Evolutionary conservation across 805 yeast species (phyloP), one percentile per base, ranked within the genome.

Genomic region (Ogataea salicorniae): DNA sequence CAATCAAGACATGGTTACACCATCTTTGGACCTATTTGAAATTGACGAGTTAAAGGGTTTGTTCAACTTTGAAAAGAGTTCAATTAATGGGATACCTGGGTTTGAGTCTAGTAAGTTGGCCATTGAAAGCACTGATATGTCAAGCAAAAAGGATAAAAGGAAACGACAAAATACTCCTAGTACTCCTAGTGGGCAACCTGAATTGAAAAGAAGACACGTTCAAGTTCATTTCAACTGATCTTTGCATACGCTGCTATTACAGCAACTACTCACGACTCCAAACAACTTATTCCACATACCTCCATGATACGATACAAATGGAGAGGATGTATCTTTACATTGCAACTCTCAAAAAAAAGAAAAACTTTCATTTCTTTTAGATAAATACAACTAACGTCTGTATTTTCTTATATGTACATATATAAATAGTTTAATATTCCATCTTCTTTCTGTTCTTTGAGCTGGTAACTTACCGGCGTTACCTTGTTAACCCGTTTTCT

Each of bases 11-110:
- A 71, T 49, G 71, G 49, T 49, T 3, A 43, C 48, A 18, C 75
- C 46, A 46, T 64, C 74, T 7, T 71, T 81, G 18, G 71, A 75
- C 35, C 72, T 69, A 35, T 69, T 84, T 34, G 82, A 80, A 37
- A 68, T 74, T 6, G 69, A 68, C n/a, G 62, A 76, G 45, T 68
- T 85, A 31, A 64, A 64, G 13, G 63, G 69, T 20, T 79, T 80
- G 7, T 66, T 87, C 47, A 70, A 71, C 50, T 81, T 87, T 51
- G 87, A 83, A 40, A 80, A 76, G 54, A 81, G 88, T 2, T 76
- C 84, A 0, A 74, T 78, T 16, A 73, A 79, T 46, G 94, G 94
- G 1, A 76, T 87, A 15, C 88, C 91, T 0, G 95, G 92, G 0
- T 85, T 87, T 59, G 86, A 84, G 54, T 69, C 85, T 9, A 68